These are phyloP conservation scores for Tolypocladium tropicale DNA, from an alignment of 2,329 filamentous ascomycete species.

Conservation along the genomic window DNA sequence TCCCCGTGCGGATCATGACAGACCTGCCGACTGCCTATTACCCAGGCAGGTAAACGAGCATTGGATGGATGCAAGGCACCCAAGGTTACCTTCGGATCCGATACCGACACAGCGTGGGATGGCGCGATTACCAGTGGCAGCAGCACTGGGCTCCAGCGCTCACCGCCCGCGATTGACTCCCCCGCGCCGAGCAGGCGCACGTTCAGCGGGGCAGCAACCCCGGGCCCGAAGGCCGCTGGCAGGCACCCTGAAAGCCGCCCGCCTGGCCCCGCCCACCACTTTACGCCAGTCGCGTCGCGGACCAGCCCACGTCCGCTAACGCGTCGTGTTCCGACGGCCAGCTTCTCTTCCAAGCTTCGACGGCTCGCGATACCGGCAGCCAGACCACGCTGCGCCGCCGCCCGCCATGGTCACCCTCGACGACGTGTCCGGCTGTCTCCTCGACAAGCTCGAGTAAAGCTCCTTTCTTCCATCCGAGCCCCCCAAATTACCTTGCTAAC, in stretches of 20 bases:
- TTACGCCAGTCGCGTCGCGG: neutral
- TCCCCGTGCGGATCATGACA: too few species aligned
- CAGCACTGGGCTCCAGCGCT: neutral
- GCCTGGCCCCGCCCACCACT: neutral
- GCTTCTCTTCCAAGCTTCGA: neutral
- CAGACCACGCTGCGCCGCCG: neutral
- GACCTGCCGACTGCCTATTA: too few species aligned
- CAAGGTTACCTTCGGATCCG: too few species aligned
- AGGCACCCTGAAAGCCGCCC: too few species aligned
- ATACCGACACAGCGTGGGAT: too few species aligned
- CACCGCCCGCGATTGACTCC: neutral
- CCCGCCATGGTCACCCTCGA: conserved; percentile 24
- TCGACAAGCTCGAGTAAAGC: conserved; percentile 22
- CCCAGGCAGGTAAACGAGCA: too few species aligned
- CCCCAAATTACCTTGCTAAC: neutral
- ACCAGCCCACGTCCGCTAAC: neutral
- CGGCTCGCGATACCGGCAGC: neutral
- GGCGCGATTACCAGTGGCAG: too few species aligned
- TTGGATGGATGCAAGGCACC: too few species aligned
- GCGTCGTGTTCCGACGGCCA: neutral
- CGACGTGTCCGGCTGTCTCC: conserved; percentile 20
- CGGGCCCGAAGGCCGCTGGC: neutral
- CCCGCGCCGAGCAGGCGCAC: neutral
- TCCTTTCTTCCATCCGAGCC: neutral
- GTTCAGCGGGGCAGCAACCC: too few species aligned